A percentile compares a stretch with the other conserved stretches of the same genome.
Conservation (phyloP, 1,284 basidiomycete species). For the Trametes pubescens region DNA sequence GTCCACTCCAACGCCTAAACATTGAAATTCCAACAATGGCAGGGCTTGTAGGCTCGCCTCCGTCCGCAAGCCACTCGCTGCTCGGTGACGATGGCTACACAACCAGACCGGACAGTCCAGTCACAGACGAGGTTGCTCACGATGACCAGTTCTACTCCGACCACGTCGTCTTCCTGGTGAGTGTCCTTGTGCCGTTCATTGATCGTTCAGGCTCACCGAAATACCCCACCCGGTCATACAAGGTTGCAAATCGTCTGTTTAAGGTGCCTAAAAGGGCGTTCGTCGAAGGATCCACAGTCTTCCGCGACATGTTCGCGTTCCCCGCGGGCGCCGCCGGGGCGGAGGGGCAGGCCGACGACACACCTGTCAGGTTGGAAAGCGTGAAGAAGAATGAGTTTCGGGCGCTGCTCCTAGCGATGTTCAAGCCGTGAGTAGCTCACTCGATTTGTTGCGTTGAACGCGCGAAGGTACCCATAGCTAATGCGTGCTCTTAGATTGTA, state of each 20-base stretch:
- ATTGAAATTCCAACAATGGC: too few relatives aligned
- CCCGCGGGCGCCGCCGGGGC: conserved; percentile 11
- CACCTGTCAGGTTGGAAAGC: conserved; percentile 25
- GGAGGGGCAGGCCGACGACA: conserved; percentile 27
- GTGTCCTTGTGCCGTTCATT: neutral
- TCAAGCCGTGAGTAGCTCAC: conserved; percentile 23
- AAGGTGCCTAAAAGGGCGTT: conserved; percentile 42
- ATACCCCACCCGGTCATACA: neutral
- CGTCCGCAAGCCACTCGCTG: too few relatives aligned
- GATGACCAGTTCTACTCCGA: conserved; percentile 21
- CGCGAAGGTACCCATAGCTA: too few relatives aligned
- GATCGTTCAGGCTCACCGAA: too few relatives aligned
- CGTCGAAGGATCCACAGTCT: conserved; percentile 39
- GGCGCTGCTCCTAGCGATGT: conserved; percentile 22
- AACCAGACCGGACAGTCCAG: too few relatives aligned
- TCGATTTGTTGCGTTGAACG: too few relatives aligned
- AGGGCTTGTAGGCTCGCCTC: too few relatives aligned
- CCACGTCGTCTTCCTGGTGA: conserved; percentile 27
- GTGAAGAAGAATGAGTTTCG: conserved; percentile 26
- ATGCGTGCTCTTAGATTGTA: too few relatives aligned
- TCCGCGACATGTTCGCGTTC: conserved; percentile 40
- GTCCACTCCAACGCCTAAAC: too few relatives aligned
- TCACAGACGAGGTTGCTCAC: neutral
- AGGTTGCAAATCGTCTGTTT: conserved; percentile 44
- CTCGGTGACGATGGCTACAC: too few relatives aligned